Percentiles rank a stretch among this genome's conserved stretches.
These are phyloP conservation scores for Arxiozyma bovina DNA, from an alignment of 1,139 yeast genomes.

Conservation along the genomic window DNA sequence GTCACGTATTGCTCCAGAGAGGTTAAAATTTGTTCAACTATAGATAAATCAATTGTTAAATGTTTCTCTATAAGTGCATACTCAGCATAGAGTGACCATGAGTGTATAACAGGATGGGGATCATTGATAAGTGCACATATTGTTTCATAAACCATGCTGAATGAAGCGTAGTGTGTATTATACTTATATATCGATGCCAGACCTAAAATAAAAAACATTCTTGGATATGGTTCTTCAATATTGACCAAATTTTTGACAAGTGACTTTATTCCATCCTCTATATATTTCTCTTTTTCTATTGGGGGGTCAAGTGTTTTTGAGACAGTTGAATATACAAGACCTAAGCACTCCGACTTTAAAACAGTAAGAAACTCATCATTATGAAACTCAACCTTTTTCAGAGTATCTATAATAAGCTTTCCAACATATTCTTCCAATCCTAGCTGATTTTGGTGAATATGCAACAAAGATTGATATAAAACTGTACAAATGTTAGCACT, in stretches of 20 bases:
- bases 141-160: slow-evolving; percentile 45
- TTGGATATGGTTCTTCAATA: slow-evolving; percentile 49
- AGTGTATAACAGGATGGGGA: slow-evolving; percentile 78
- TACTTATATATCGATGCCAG: slow-evolving; percentile 52
- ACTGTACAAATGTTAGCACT: slow-evolving; percentile 56
- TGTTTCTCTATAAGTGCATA: slow-evolving; percentile 50
- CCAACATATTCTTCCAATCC: slow-evolving; percentile 41
- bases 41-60: slow-evolving; percentile 38
- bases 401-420: slow-evolving; percentile 46
- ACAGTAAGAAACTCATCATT: slow-evolving; percentile 34
- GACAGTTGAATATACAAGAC: slow-evolving; percentile 41
- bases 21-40: slow-evolving; percentile 39
- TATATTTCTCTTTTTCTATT: slow-evolving; percentile 10
- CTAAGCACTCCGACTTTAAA: slow-evolving; percentile 60
- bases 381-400: slow-evolving; percentile 40
- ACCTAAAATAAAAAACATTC: slow-evolving; percentile 57
- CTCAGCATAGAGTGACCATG: slow-evolving; percentile 58
- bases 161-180: slow-evolving; percentile 37
- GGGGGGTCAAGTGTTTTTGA: slow-evolving; percentile 25
- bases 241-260: slow-evolving; percentile 56
- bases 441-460: slow-evolving; percentile 21
- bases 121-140: slow-evolving; percentile 56
- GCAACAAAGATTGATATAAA: slow-evolving; percentile 46
- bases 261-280: slow-evolving; percentile 44
- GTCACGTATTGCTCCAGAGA: slow-evolving; percentile 40